Evolutionary conservation across 345 rosid species (phyloP).

Genomic region (Hibiscus mutabilis): DNA sequence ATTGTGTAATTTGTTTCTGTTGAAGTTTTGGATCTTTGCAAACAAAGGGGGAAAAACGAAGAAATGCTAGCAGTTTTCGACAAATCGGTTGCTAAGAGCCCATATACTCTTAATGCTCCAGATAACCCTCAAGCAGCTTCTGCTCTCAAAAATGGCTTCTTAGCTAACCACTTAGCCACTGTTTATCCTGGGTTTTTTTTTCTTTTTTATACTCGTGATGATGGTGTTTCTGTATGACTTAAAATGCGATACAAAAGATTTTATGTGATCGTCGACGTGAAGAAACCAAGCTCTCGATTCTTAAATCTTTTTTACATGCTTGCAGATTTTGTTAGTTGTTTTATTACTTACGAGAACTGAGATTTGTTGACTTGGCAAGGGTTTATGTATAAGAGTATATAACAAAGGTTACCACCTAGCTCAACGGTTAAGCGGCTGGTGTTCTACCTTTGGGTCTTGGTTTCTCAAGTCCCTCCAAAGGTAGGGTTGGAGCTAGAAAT

Average conservation of each 20-base stretch:
- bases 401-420: too few species aligned
- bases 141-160: constrained; percentile 63
- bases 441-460: too few species aligned
- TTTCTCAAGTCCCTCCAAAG: too few species aligned
- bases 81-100: constrained; percentile 74
- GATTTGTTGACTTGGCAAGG: too few species aligned
- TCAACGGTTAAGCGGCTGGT: too few species aligned
- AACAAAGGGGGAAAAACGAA: background rate
- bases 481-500: too few species aligned
- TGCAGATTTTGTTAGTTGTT: background rate
- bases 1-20: background rate
- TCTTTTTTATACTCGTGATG: background rate
- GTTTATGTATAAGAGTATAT: too few species aligned
- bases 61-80: constrained; percentile 89
- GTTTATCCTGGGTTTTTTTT: constrained; percentile 31
- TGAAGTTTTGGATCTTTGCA: constrained; percentile 7
- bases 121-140: constrained; percentile 32
- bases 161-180: constrained; percentile 55
- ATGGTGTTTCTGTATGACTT: background rate
- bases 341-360: too few species aligned
- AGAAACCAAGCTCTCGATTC: background rate
- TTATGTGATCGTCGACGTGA: background rate
- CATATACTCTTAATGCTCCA: constrained; percentile 43
- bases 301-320: background rate
- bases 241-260: background rate